These are phyloP conservation scores for Ophiostoma tasmaniense DNA, from an alignment of 2,329 filamentous ascomycete genomes.

Conservation along the genomic window DNA sequence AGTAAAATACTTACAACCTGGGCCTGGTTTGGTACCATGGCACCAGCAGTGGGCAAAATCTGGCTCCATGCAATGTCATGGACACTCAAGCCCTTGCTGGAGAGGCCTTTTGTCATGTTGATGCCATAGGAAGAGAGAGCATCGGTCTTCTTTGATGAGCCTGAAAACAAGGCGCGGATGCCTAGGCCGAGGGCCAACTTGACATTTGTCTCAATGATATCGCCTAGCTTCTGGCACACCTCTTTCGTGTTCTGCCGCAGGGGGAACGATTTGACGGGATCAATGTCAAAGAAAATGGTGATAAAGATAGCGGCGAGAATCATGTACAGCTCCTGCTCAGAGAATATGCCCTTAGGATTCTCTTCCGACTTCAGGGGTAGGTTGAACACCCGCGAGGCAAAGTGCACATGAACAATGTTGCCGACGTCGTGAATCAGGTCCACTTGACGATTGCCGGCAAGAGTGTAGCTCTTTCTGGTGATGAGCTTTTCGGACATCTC, in stretches of 20 bases:
- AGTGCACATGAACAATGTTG: constrained; percentile 58
- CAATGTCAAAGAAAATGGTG: constrained; percentile 56
- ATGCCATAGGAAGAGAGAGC: constrained; percentile 46
- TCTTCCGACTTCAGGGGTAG: constrained; percentile 57
- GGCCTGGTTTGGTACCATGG: constrained; percentile 62
- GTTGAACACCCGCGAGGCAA: constrained; percentile 54
- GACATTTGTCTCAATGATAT: constrained; percentile 55
- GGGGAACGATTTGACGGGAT: constrained; percentile 58
- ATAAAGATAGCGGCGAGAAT: constrained; percentile 58
- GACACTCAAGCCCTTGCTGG: constrained; percentile 52
- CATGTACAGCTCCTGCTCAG: constrained; percentile 49
- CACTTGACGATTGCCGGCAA: constrained; percentile 54
- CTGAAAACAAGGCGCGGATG: constrained; percentile 44
- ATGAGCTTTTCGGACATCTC: constrained; percentile 54
- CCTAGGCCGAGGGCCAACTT: constrained; percentile 36
- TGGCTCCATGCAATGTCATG: constrained; percentile 64
- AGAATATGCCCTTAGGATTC: constrained; percentile 50
- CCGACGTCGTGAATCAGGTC: constrained; percentile 64
- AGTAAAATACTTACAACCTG: constrained; percentile 43
- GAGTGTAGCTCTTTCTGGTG: constrained; percentile 53
- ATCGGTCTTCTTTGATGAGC: constrained; percentile 39
- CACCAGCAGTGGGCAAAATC: constrained; percentile 57
- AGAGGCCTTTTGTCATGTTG: constrained; percentile 50
- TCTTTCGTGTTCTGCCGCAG: constrained; percentile 50
- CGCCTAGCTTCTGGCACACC: constrained; percentile 50